Evolutionary conservation across 176 grass and related monocot genomes (phyloP), one percentile per base, ranked within the genome.

Genomic region (Ensete ventricosum): DNA sequence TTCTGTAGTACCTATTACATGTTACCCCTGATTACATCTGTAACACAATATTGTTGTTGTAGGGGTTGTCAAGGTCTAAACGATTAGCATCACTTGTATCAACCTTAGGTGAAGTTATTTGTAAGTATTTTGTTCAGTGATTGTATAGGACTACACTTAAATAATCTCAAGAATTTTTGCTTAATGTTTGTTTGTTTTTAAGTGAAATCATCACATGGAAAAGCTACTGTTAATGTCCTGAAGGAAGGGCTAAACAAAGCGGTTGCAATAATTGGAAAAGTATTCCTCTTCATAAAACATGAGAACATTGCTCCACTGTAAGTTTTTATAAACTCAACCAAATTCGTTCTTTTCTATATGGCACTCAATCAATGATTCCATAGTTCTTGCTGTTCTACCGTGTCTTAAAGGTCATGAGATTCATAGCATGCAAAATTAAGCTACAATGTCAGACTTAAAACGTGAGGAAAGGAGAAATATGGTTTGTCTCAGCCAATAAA

Each of bases 291-390:
- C 48, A 85, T 98, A 80, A 93, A 78, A 48, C 85, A 93, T 21
- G 90, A 93, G 19, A 83, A 89, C 76, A 74, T 88, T 86, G 81
- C 90, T 78, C 94, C 94, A 52, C 71, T 98, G 94, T 98, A 79
- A 87, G 94, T 91, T 73, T 8, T 63, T 59, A 50, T 55, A 55
- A 64, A n/a, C 73, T 69, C 48, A 21, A 57, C 6, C 77, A 52
- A 54, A 49, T 72, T 75, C 54, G 24, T 76, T 51, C 76, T 53
- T 22, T 48, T 73, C 34, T 55, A 19, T 52, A 24, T 63, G 8
- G 11, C 19, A 11, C n/a, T 21, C n/a, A 24, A 20, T 20, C 12
- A 26, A 65, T 65, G 26, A 65, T 65, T 26, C 21, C 12, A 26
- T 65, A 26, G n/a, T 26, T 43, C 23, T 26, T 65, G 21, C 23